Conservation (phyloP, 768 basidiomycete genomes). For the Lactarius deliciosus region DNA sequence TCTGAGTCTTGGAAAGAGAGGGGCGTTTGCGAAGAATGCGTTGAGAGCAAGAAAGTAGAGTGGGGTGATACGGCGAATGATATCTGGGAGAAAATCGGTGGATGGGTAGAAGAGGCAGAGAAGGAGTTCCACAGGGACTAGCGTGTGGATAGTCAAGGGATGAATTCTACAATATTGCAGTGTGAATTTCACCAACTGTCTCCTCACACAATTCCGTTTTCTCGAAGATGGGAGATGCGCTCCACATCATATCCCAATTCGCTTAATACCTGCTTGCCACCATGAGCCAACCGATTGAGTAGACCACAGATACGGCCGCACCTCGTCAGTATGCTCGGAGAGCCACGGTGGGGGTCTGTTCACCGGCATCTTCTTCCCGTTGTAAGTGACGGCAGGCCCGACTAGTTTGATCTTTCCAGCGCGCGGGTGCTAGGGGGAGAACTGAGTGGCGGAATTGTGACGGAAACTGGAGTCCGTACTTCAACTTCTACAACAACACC, state of each 20-base stretch:
- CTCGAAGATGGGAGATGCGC: conserved; percentile 22
- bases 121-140: conserved; percentile 19
- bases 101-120: conserved; percentile 46
- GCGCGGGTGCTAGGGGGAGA: conserved; percentile 36
- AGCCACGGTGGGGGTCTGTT: conserved; percentile 45
- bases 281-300: conserved; percentile 2
- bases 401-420: conserved; percentile 45
- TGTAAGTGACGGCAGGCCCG: conserved; percentile 42
- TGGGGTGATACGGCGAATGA: conserved; percentile 61
- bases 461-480: conserved; percentile 43
- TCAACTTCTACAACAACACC: conserved; percentile 74
- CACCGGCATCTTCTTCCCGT: conserved; percentile 41
- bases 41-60: conserved; percentile 57
- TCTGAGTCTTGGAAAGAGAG: conserved; percentile 54
- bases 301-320: conserved; percentile 3
- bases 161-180: neutral
- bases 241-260: conserved; percentile 26
- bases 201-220: conserved; percentile 24
- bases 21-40: conserved; percentile 61
- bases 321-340: conserved; percentile 45
- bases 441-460: neutral
- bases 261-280: conserved; percentile 16
- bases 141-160: neutral
- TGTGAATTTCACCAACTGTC: neutral
- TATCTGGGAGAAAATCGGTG: conserved; percentile 61